phyloP scores from a whole-genome alignment of 352 stramenopile genomes.

The Poterioochromonas sp. region DNA sequence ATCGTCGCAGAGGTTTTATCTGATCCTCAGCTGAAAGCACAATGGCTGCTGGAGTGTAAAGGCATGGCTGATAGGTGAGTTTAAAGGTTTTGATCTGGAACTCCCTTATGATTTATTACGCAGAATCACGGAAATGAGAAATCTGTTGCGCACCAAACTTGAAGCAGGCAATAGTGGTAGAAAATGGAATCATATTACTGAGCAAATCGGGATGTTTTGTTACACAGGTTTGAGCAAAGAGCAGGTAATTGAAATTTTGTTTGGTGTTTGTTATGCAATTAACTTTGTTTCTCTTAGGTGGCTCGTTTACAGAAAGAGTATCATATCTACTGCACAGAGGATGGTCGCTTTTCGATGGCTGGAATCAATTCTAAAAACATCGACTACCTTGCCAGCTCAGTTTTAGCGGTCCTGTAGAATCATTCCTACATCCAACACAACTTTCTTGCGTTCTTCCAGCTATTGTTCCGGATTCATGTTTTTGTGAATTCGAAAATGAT shows the following conservation, averaged over 20 bases:
- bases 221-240: conserved; percentile 88
- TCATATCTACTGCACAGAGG: conserved; percentile 96
- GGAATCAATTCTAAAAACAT: conserved; percentile 92
- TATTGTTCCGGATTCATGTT: too few species aligned
- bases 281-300: conserved; percentile 56
- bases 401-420: conserved; percentile 67
- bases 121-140: conserved; percentile 60
- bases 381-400: conserved; percentile 85
- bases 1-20: conserved; percentile 67
- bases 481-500: too few species aligned
- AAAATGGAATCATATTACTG: conserved; percentile 87
- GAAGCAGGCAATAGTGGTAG: too few species aligned
- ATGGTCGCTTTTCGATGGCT: conserved; percentile 92
- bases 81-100: too few species aligned
- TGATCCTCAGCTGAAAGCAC: conserved; percentile 34
- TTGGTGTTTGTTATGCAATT: background rate
- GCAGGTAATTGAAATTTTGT: too few species aligned
- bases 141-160: conserved; percentile 56
- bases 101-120: too few species aligned
- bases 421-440: too few species aligned
- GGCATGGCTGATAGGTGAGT: conserved; percentile 79
- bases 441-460: too few species aligned
- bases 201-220: conserved; percentile 99
- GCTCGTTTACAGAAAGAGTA: conserved; percentile 83
- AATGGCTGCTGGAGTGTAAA: conserved; percentile 79